Evolutionary conservation across 495 filamentous ascomycete species (phyloP).

Genomic region (Elaphomyces granulatus): DNA sequence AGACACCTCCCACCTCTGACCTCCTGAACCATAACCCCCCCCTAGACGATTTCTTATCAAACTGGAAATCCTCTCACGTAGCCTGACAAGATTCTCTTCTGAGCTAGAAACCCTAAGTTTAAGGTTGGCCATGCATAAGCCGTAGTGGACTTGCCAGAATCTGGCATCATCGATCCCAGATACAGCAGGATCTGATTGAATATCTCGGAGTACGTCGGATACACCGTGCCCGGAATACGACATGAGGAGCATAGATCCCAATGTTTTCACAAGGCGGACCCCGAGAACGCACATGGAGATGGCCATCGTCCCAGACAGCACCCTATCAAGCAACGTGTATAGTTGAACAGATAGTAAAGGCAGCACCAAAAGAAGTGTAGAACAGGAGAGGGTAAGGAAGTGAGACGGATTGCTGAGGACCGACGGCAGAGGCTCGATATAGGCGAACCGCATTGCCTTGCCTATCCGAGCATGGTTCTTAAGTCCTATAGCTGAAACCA

Average conservation of each 20-base stretch:
- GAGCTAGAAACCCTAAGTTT: conserved; percentile 57
- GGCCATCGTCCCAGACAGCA: conserved; percentile 65
- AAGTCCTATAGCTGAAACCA: conserved; percentile 73
- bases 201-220: conserved; percentile 63
- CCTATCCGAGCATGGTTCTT: conserved; percentile 92
- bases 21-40: conserved; percentile 72
- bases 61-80: conserved; percentile 60
- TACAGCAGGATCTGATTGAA: conserved; percentile 64
- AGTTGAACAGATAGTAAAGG: conserved; percentile 65
- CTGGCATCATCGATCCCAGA: conserved; percentile 69
- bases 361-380: conserved; percentile 63
- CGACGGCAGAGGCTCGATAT: conserved; percentile 66
- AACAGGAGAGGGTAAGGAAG: conserved; percentile 79
- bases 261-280: conserved; percentile 60
- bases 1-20: conserved; percentile 76
- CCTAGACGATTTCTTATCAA: conserved; percentile 77
- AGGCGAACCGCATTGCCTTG: conserved; percentile 62
- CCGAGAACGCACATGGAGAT: conserved; percentile 78
- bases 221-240: conserved; percentile 58
- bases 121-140: conserved; percentile 86
- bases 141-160: conserved; percentile 99
- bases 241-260: conserved; percentile 93
- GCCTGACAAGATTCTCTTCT: conserved; percentile 48
- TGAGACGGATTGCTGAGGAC: conserved; percentile 86
- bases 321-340: conserved; percentile 66